phyloP scores from a whole-genome alignment of 306 rosid species.

The Morella rubra region DNA sequence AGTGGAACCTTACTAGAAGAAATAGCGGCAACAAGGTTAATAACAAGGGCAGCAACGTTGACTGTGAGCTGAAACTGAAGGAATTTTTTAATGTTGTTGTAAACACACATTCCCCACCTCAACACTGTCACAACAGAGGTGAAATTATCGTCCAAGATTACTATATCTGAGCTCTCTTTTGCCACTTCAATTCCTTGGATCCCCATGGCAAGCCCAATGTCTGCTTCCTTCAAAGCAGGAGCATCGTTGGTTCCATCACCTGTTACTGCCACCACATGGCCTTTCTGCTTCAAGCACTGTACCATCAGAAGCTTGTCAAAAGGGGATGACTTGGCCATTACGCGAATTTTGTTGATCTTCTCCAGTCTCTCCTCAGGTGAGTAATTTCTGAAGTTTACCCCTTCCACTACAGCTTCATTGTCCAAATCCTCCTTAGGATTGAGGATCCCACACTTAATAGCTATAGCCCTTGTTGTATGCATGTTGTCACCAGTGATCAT shows the following conservation, averaged over 20 bases:
- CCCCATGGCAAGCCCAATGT: slow-evolving; percentile 36
- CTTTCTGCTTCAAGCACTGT: no score
- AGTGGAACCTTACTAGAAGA: slow-evolving; percentile 27
- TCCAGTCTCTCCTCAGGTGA: slow-evolving; percentile 22
- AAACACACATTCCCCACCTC: slow-evolving; percentile 19
- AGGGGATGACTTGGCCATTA: slow-evolving; percentile 34
- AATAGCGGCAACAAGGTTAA: slow-evolving; percentile 25
- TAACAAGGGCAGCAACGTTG: slow-evolving; percentile 23
- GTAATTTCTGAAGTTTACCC: slow-evolving; percentile 26
- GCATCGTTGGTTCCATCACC: slow-evolving; percentile 15
- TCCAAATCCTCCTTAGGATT: not conserved
- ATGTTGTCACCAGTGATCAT: slow-evolving; percentile 33
- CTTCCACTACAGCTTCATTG: slow-evolving; percentile 14
- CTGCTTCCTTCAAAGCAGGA: slow-evolving; percentile 31
- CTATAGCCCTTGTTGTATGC: slow-evolving; percentile 32
- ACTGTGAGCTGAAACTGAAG: slow-evolving; percentile 34
- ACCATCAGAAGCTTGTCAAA: slow-evolving; percentile 3
- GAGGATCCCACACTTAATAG: slow-evolving; percentile 26
- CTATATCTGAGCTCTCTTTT: slow-evolving; percentile 32
- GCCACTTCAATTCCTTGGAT: slow-evolving; percentile 36
- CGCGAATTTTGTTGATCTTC: slow-evolving; percentile 22
- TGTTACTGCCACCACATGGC: no score
- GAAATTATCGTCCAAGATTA: slow-evolving; percentile 28
- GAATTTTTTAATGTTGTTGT: slow-evolving; percentile 24
- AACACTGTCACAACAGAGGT: slow-evolving; percentile 18